Conservation (phyloP, 768 basidiomycete genomes). For the Lactarius hengduanensis region DNA sequence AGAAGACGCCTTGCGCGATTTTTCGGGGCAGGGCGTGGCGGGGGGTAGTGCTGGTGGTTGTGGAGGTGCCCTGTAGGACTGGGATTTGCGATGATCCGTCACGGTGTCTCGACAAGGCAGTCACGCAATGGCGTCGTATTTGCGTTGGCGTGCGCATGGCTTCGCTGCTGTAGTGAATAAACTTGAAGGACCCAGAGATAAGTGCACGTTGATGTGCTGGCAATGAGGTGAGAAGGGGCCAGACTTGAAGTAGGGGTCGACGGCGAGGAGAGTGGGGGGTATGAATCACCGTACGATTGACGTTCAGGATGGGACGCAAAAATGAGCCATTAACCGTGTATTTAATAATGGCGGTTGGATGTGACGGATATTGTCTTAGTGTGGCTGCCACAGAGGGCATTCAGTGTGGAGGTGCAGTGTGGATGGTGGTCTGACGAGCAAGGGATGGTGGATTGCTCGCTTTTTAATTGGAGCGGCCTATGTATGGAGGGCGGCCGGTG, state of each 20-base stretch:
- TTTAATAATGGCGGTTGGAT: conserved; percentile 6
- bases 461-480: no score
- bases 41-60: not conserved
- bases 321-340: not conserved
- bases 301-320: conserved; percentile 5
- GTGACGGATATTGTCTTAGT: conserved; percentile 8
- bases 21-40: conserved; percentile 9
- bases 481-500: not conserved
- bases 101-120: not conserved
- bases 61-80: not conserved
- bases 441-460: not conserved
- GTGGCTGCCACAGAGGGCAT: conserved; percentile 19
- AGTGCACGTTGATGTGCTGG: not conserved
- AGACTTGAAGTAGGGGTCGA: no score
- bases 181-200: no score
- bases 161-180: not conserved
- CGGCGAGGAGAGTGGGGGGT: not conserved
- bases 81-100: not conserved
- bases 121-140: not conserved
- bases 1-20: conserved; percentile 20
- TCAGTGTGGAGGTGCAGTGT: not conserved
- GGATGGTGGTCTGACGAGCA: not conserved
- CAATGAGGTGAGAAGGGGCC: not conserved
- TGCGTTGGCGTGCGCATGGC: conserved; percentile 3
- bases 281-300: not conserved